phyloP scores from a whole-genome alignment of 805 yeast genomes.

The Candida quercuum region DNA sequence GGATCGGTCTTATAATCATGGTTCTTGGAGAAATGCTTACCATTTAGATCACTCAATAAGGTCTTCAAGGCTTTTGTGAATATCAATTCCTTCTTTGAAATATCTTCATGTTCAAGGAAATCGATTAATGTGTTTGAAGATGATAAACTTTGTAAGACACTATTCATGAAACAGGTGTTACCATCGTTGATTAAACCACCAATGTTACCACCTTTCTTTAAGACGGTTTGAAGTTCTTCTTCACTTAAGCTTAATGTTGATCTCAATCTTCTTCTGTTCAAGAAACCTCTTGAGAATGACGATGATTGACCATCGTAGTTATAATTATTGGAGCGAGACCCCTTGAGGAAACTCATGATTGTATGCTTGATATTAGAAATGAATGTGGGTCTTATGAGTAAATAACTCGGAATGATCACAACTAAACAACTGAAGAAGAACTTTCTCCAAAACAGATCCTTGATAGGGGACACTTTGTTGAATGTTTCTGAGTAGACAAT shows the following conservation, averaged over 20 bases:
- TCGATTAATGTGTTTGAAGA: slow-evolving; percentile 56
- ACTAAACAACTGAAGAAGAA: neutral
- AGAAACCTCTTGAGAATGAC: neutral
- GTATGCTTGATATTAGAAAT: neutral
- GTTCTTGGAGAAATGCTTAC: slow-evolving; percentile 42
- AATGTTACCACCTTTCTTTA: slow-evolving; percentile 60
- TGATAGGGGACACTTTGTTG: neutral
- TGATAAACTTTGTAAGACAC: slow-evolving; percentile 79
- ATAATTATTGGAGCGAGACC: neutral
- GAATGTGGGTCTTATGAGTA: neutral
- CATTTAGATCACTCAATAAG: slow-evolving; percentile 51
- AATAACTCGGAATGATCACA: neutral
- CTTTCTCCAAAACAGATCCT: neutral
- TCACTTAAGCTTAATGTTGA: slow-evolving; percentile 5
- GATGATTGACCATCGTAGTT: neutral
- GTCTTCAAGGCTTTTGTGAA: slow-evolving; percentile 52
- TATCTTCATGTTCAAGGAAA: slow-evolving; percentile 40
- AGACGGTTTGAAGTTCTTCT: slow-evolving; percentile 29
- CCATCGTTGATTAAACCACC: slow-evolving; percentile 91
- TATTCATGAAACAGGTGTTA: slow-evolving; percentile 92
- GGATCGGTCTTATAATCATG: slow-evolving; percentile 59
- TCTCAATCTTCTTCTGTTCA: slow-evolving; percentile 8
- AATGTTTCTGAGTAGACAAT: neutral
- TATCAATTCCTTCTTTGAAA: slow-evolving; percentile 22
- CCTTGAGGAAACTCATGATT: neutral